Percentiles rank a stretch among this genome's conserved stretches.
Evolutionary conservation across 2,329 filamentous ascomycete genomes (phyloP).

Genomic region (Ustulina deusta): DNA sequence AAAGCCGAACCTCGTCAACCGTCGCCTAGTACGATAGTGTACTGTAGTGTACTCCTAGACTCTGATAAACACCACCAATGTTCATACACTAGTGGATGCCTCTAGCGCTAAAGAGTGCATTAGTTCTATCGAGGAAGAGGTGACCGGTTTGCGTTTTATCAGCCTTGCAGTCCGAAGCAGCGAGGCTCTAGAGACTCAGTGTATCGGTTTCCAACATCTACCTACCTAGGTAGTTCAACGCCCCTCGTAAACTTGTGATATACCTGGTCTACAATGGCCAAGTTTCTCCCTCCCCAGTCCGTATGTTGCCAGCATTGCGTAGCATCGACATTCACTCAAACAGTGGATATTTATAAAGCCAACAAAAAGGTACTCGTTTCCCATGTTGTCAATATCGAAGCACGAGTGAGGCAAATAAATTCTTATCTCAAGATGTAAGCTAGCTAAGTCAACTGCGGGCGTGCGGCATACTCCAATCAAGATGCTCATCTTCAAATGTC

Average conservation of each 20-base stretch:
- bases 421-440: neutral
- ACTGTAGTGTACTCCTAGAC: no score
- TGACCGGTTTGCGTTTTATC: constrained; percentile 9
- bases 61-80: no score
- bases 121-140: neutral
- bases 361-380: neutral
- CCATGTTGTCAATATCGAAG: neutral
- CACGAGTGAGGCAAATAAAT: neutral
- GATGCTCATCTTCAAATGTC: neutral
- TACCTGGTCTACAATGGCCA: neutral
- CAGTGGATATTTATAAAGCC: neutral
- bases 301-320: neutral
- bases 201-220: neutral
- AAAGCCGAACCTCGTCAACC: neutral
- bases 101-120: neutral
- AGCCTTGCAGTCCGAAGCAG: constrained; percentile 24
- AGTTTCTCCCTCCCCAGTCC: neutral
- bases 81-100: no score
- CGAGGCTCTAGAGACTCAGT: constrained; percentile 9
- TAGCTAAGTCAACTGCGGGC: neutral
- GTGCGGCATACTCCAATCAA: neutral
- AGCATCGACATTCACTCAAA: neutral
- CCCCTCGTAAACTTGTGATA: neutral
- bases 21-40: no score
- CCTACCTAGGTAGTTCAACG: no score